These are phyloP conservation scores for Leccinum imitatum DNA, from an alignment of 768 basidiomycete genomes.

Conservation along the genomic window DNA sequence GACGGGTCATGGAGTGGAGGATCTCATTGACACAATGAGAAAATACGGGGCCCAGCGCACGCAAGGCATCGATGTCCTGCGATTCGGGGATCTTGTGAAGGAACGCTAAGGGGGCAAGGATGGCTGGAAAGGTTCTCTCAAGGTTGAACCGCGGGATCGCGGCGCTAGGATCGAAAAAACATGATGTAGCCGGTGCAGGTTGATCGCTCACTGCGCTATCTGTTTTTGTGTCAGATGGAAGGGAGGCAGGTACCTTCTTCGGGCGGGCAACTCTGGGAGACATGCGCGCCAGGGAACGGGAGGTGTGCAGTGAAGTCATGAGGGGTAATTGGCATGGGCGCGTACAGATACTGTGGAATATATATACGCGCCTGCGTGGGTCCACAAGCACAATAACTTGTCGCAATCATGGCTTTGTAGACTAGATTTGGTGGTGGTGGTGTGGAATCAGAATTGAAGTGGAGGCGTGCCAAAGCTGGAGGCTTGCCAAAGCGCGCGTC, in stretches of 20 bases:
- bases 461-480: slow-evolving; percentile 3
- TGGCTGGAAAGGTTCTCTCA: slow-evolving; percentile 37
- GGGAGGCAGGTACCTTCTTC: not conserved
- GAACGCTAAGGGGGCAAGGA: slow-evolving; percentile 30
- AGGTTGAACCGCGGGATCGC: slow-evolving; percentile 27
- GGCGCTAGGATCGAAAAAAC: slow-evolving; percentile 3
- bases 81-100: slow-evolving; percentile 27
- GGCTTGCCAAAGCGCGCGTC: no score
- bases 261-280: not conserved
- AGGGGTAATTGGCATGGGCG: not conserved
- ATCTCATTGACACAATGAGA: slow-evolving; percentile 26
- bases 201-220: slow-evolving; percentile 29
- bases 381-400: not conserved
- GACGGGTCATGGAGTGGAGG: slow-evolving; percentile 24
- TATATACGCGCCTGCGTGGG: not conserved
- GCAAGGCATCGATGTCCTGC: slow-evolving; percentile 28
- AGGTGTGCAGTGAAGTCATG: slow-evolving; percentile 10
- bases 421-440: slow-evolving; percentile 1
- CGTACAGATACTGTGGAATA: not conserved
- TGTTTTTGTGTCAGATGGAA: slow-evolving; percentile 13
- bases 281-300: slow-evolving; percentile 15
- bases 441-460: no score
- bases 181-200: slow-evolving; percentile 26
- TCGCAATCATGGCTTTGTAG: not conserved
- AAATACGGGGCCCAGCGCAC: slow-evolving; percentile 29